Percentiles rank a stretch among this genome's conserved stretches.
These are phyloP conservation scores for Dactylellina sp. DNA, from an alignment of 2,329 filamentous ascomycete species.

Conservation along the genomic window DNA sequence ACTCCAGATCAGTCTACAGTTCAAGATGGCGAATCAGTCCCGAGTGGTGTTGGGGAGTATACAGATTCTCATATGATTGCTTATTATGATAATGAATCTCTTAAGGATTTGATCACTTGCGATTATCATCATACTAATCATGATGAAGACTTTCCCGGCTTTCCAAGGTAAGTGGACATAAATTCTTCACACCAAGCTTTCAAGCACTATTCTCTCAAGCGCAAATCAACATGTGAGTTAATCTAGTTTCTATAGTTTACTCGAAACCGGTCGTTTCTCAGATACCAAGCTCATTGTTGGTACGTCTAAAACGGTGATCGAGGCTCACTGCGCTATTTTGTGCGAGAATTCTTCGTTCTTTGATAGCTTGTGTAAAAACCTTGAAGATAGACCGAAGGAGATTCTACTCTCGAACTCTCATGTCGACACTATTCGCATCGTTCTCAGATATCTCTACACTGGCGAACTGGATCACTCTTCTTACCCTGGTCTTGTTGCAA, in stretches of 20 bases:
- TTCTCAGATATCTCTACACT: constrained; percentile 24
- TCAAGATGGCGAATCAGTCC: too few relatives aligned
- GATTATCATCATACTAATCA: too few relatives aligned
- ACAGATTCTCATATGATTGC: neutral
- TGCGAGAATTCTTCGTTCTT: constrained; percentile 29
- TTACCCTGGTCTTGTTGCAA: constrained; percentile 20
- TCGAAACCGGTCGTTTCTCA: too few relatives aligned
- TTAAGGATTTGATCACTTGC: neutral
- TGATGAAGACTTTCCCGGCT: too few relatives aligned
- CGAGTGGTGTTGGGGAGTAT: too few relatives aligned
- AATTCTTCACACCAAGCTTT: too few relatives aligned
- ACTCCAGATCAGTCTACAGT: too few relatives aligned
- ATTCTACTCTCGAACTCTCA: constrained; percentile 10
- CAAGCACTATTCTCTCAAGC: too few relatives aligned
- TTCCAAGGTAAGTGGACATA: constrained; percentile 23
- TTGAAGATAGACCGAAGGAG: neutral
- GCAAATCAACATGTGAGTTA: too few relatives aligned
- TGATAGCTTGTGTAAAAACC: neutral
- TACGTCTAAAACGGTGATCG: neutral
- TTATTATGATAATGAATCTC: neutral
- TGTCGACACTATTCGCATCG: neutral
- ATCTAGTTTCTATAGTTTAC: too few relatives aligned
- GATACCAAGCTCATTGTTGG: constrained; percentile 29
- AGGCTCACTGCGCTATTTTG: constrained; percentile 21
- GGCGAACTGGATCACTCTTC: constrained; percentile 8